Conservation (phyloP, 164 flowering plant species). For the Macadamia tetraphylla region DNA sequence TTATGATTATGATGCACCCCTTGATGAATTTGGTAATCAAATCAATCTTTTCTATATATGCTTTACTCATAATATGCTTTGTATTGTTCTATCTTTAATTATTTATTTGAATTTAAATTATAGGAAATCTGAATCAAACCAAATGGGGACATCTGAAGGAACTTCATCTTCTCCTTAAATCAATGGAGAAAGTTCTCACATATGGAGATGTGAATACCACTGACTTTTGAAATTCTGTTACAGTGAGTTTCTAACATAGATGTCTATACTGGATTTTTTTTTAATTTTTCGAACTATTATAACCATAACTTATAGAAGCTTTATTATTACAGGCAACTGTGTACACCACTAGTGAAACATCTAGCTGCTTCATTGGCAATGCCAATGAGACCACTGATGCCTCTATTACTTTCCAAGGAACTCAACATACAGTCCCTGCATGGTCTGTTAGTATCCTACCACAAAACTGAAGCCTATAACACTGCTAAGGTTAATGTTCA, state of each 20-base stretch:
- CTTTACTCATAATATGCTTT: too few relatives aligned
- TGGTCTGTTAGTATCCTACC: slow-evolving; percentile 77
- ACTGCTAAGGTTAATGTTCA: slow-evolving; percentile 63
- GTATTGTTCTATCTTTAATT: too few relatives aligned
- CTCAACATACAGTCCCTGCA: slow-evolving; percentile 42
- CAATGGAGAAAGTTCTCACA: slow-evolving; percentile 31
- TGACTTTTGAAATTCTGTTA: slow-evolving; percentile 6
- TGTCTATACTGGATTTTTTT: too few relatives aligned
- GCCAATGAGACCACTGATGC: slow-evolving; percentile 29
- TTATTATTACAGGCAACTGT: slow-evolving; percentile 24
- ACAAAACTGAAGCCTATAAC: slow-evolving; percentile 38
- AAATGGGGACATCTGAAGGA: slow-evolving; percentile 46
- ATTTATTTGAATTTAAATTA: too few relatives aligned
- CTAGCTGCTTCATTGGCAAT: slow-evolving; percentile 55
- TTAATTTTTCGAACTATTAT: not conserved
- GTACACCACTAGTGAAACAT: slow-evolving; percentile 16
- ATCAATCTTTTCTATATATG: too few relatives aligned
- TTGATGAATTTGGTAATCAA: too few relatives aligned
- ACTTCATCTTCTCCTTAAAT: slow-evolving; percentile 26
- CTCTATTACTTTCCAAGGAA: slow-evolving; percentile 24
- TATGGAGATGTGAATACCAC: slow-evolving; percentile 9
- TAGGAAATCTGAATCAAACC: slow-evolving; percentile 35
- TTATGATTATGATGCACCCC: not conserved
- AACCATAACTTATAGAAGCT: too few relatives aligned
- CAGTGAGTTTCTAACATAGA: not conserved